Percentiles rank a stretch among this genome's conserved stretches.
Conservation (phyloP, 306 rosid genomes). For the Prosopis cineraria region DNA sequence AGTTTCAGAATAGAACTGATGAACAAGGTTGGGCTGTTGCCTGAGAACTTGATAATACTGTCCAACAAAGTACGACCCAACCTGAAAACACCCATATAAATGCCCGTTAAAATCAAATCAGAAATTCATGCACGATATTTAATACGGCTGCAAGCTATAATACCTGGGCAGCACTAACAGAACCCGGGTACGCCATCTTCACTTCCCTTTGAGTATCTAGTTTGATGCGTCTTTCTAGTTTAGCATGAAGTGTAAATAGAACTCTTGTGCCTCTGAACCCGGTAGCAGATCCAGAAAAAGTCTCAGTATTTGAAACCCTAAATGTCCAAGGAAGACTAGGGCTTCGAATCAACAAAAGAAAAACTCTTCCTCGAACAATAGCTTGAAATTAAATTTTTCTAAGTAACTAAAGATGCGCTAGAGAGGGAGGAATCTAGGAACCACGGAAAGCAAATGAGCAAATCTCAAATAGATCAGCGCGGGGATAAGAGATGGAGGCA, state of each 20-base stretch:
- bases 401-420: neutral
- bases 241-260: constrained; percentile 35
- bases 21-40: constrained; percentile 61
- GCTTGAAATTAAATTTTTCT: neutral
- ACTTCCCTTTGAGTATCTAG: constrained; percentile 2
- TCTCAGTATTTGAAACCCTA: constrained; percentile 37
- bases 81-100: constrained; percentile 43
- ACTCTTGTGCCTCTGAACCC: neutral
- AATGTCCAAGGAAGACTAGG: constrained; percentile 13
- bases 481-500: neutral
- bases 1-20: constrained; percentile 62
- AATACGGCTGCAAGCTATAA: neutral
- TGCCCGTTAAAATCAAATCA: neutral
- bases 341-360: neutral
- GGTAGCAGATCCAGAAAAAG: constrained; percentile 38
- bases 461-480: constrained; percentile 22
- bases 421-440: neutral
- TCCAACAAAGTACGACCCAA: constrained; percentile 74
- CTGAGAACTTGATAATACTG: constrained; percentile 70
- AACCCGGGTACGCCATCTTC: constrained; percentile 51
- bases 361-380: neutral
- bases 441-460: neutral
- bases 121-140: neutral
- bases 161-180: constrained; percentile 71
- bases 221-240: constrained; percentile 16